Percentiles rank a stretch among this genome's conserved stretches.
These are phyloP conservation scores for Sporisorium exsertum DNA, from an alignment of 1,284 basidiomycete species.

Conservation along the genomic window DNA sequence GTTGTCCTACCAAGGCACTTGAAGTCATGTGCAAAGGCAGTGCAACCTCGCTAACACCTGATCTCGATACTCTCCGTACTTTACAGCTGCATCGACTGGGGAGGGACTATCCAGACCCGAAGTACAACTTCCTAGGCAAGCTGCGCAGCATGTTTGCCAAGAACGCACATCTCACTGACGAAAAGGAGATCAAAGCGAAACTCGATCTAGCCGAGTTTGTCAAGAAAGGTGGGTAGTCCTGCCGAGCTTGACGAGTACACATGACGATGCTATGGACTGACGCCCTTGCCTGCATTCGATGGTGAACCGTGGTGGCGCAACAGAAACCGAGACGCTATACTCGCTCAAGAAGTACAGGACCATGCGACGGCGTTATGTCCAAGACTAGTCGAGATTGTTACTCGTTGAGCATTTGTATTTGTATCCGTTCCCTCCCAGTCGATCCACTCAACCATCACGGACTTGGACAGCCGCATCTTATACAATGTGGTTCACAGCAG, in stretches of 20 bases:
- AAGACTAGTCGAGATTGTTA: constrained; percentile 14
- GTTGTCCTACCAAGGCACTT: no score
- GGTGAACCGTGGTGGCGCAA: background rate
- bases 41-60: no score
- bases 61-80: no score
- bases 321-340: constrained; percentile 66
- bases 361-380: constrained; percentile 56
- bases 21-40: no score
- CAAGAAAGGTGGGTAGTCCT: constrained; percentile 57
- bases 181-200: constrained; percentile 60
- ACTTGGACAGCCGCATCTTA: background rate
- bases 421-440: constrained; percentile 5
- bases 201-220: constrained; percentile 64
- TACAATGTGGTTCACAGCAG: background rate
- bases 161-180: constrained; percentile 64
- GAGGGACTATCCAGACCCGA: constrained; percentile 67
- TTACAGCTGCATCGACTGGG: constrained; percentile 64
- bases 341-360: constrained; percentile 67
- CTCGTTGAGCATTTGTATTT: constrained; percentile 17
- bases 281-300: background rate
- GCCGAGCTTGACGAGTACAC: no score
- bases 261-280: no score
- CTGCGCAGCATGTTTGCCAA: constrained; percentile 58
- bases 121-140: constrained; percentile 66
- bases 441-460: background rate